Evolutionary conservation across 306 rosid species (phyloP), one percentile per base, ranked within the genome.

Genomic region (Quercus dentata): DNA sequence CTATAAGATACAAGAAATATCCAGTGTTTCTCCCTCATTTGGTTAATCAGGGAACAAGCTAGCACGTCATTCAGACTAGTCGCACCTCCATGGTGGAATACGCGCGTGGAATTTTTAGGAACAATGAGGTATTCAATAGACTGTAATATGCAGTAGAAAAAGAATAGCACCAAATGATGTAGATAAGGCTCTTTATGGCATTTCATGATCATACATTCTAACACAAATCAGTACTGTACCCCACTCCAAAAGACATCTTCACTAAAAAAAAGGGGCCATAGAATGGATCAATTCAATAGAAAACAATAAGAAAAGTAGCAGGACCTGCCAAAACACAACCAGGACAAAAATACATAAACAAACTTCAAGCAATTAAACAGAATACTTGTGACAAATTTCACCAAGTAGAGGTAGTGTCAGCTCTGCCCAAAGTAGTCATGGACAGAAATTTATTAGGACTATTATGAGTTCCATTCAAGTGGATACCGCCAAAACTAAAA

Each of bases 381-480:
- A 70, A 90, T 5, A 78, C 38, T 85, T 69, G 21, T 25, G 25
- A 81, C 44, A 57, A 72, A 83, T 68, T 78, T 80, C 86, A 81
- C 80, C 83, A 35, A 73, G 75, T 75, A 33, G 82, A 54, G 83
- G 75, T 25, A 74, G 79, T 71, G 75, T 80, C 86, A 85, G 82
- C 85, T 82, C 91, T 77, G 77, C 87, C 67, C 88, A 83, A 81
- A 75, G 54, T 73, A 82, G 81, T 80, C 80, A 31, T 56, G 80
- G 62, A 89, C 82, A 90, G 89, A 86, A 83, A 85, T 85, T 85
- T 84, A 88, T 86, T 91, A 80, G 78, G 81, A 80, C 79, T 79
- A 80, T 86, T 77, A 71, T 61, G 73, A 78, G 79, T 78, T 78
- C 62, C 19, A 80, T 63, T 20, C 4, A 44, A 81, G 78, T 33